These are phyloP conservation scores for Penicillium freii DNA, from an alignment of 2,329 filamentous ascomycete species.

Conservation along the genomic window DNA sequence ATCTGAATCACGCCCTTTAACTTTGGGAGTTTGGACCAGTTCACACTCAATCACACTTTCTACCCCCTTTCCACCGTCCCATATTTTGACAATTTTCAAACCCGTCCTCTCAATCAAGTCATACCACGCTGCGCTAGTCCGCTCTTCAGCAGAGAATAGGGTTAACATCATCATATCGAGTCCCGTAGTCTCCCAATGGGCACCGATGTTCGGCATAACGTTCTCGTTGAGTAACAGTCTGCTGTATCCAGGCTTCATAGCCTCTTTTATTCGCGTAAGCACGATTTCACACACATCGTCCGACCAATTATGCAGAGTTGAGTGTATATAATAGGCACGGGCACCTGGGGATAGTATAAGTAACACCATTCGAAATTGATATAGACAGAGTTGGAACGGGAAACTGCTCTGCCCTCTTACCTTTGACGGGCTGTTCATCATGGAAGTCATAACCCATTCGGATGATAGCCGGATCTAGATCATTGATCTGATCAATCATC, in stretches of 20 bases:
- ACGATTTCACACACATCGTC: slow-evolving; percentile 5
- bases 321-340: slow-evolving; percentile 5
- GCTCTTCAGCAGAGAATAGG: neutral
- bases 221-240: slow-evolving; percentile 1
- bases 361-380: neutral
- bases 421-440: neutral
- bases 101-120: neutral
- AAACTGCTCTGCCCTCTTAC: neutral
- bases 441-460: slow-evolving; percentile 9
- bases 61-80: neutral
- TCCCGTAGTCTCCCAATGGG: slow-evolving; percentile 4
- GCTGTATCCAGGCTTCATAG: slow-evolving; percentile 6
- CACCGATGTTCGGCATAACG: neutral
- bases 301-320: neutral
- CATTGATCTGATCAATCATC: slow-evolving; percentile 1
- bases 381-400: neutral
- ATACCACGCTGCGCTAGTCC: neutral
- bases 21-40: neutral
- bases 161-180: slow-evolving; percentile 2
- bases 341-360: neutral
- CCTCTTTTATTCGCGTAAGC: neutral
- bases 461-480: slow-evolving; percentile 1
- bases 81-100: neutral
- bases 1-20: neutral
- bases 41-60: slow-evolving; percentile 3